Conservation (phyloP, 495 filamentous ascomycete species). For the Xylaria longipes region DNA sequence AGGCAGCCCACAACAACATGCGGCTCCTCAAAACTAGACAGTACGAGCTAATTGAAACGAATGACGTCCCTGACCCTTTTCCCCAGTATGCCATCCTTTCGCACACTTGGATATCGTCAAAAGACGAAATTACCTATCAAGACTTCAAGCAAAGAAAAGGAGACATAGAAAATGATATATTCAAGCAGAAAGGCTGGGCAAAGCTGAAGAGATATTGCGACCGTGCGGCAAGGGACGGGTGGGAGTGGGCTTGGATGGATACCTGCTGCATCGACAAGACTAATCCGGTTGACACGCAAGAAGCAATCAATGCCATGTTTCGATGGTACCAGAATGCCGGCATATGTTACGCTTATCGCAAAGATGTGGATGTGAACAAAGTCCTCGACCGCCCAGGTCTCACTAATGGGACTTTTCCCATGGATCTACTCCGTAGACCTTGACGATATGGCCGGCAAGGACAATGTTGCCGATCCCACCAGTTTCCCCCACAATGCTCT, state of each 20-base stretch:
- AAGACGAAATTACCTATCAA: neutral
- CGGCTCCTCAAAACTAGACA: too few relatives aligned
- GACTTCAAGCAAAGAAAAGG: constrained; percentile 1
- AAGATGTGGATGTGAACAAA: constrained; percentile 21
- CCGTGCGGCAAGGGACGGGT: constrained; percentile 18
- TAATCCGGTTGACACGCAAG: constrained; percentile 39
- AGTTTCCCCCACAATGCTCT: too few relatives aligned
- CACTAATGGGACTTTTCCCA: too few relatives aligned
- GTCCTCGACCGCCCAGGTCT: too few relatives aligned
- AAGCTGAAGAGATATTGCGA: neutral
- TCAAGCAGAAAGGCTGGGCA: constrained; percentile 10
- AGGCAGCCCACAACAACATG: too few relatives aligned
- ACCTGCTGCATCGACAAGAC: constrained; percentile 45
- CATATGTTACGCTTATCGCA: constrained; percentile 44
- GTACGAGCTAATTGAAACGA: too few relatives aligned
- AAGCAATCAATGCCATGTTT: constrained; percentile 53
- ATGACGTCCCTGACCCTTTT: neutral
- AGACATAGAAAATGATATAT: neutral
- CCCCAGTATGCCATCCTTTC: constrained; percentile 26
- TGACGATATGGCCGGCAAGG: neutral
- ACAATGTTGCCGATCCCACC: neutral
- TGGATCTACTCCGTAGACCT: too few relatives aligned
- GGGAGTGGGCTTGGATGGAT: constrained; percentile 42
- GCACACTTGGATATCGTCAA: constrained; percentile 16
- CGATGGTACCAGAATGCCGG: constrained; percentile 41